A percentile compares a stretch with the other conserved stretches of the same genome.
These are phyloP conservation scores for Omphalotus olearius DNA, from an alignment of 1,284 basidiomycete genomes.

Conservation along the genomic window DNA sequence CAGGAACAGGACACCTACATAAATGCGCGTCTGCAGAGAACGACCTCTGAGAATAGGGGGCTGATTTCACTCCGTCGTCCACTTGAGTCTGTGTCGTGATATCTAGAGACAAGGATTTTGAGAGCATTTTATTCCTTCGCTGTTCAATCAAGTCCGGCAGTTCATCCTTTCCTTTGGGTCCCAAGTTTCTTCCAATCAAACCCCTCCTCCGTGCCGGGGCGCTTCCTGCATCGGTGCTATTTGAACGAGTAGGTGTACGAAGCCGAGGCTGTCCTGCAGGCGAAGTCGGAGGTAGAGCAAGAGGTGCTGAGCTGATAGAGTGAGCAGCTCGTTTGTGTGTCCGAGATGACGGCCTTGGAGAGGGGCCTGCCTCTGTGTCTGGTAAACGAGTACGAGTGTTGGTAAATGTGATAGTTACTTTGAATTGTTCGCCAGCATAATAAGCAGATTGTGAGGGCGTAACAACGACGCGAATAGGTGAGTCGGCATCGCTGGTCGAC, in stretches of 20 bases:
- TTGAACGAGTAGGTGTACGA: conserved; percentile 32
- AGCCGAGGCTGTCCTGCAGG: conserved; percentile 48
- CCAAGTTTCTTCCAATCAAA: conserved; percentile 31
- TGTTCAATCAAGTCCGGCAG: conserved; percentile 43
- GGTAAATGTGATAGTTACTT: conserved; percentile 82
- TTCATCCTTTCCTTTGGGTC: conserved; percentile 28
- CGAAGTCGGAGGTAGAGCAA: conserved; percentile 73
- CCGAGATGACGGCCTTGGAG: conserved; percentile 27
- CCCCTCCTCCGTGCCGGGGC: conserved; percentile 27
- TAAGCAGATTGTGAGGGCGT: conserved; percentile 84
- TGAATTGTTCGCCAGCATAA: conserved; percentile 88
- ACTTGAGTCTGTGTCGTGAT: conserved; percentile 43
- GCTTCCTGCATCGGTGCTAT: conserved; percentile 16
- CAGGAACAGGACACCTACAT: conserved; percentile 1
- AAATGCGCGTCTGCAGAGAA: conserved; percentile 17
- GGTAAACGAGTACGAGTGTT: conserved; percentile 57
- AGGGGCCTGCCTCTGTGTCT: conserved; percentile 28
- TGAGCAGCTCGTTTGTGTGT: conserved; percentile 65
- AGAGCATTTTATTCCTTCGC: conserved; percentile 39
- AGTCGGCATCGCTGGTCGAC: conserved; percentile 26
- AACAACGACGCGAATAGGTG: conserved; percentile 60
- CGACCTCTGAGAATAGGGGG: conserved; percentile 22
- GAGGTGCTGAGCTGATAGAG: conserved; percentile 71
- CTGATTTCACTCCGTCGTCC: conserved; percentile 20
- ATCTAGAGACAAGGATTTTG: conserved; percentile 56